Evolutionary conservation across 805 yeast species (phyloP).

Genomic region (Priceomyces carsonii): DNA sequence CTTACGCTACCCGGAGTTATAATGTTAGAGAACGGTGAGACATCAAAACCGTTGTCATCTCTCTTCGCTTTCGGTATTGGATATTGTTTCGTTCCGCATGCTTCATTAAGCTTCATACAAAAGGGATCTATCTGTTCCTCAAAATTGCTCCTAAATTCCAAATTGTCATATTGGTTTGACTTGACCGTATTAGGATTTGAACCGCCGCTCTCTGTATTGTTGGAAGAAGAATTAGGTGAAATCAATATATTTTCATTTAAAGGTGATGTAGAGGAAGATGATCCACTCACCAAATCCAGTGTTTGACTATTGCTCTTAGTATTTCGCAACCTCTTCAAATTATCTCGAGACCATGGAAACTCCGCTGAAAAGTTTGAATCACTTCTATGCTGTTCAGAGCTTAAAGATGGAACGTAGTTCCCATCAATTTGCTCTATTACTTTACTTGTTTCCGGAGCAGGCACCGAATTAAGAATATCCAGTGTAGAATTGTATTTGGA

Average conservation of each 20-base stretch:
- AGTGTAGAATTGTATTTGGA: conserved; percentile 51
- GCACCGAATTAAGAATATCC: conserved; percentile 24
- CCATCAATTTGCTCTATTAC: conserved; percentile 13
- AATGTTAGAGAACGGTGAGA: conserved; percentile 21
- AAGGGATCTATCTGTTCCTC: conserved; percentile 74
- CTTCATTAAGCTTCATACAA: conserved; percentile 73
- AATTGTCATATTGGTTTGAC: conserved; percentile 13
- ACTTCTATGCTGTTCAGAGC: conserved; percentile 5
- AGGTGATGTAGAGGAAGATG: conserved; percentile 39
- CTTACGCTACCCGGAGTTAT: conserved; percentile 16
- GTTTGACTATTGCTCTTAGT: conserved; percentile 11
- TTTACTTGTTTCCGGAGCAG: conserved; percentile 24
- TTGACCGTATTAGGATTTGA: conserved; percentile 16
- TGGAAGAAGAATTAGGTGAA: conserved; percentile 31
- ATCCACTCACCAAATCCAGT: conserved; percentile 39
- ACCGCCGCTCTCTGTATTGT: conserved; percentile 6
- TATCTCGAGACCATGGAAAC: conserved; percentile 50
- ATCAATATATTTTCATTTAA: conserved; percentile 36
- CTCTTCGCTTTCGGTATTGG: conserved; percentile 59
- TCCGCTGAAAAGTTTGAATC: conserved; percentile 44
- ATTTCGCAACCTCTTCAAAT: conserved; percentile 9
- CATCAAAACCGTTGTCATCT: conserved; percentile 7
- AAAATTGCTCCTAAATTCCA: conserved; percentile 32
- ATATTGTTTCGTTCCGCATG: conserved; percentile 74
- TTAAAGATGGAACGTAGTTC: conserved; percentile 17